A percentile compares a stretch with the other conserved stretches of the same genome.
These are phyloP conservation scores for Suillus alpinus DNA, from an alignment of 768 basidiomycete genomes.

Conservation along the genomic window DNA sequence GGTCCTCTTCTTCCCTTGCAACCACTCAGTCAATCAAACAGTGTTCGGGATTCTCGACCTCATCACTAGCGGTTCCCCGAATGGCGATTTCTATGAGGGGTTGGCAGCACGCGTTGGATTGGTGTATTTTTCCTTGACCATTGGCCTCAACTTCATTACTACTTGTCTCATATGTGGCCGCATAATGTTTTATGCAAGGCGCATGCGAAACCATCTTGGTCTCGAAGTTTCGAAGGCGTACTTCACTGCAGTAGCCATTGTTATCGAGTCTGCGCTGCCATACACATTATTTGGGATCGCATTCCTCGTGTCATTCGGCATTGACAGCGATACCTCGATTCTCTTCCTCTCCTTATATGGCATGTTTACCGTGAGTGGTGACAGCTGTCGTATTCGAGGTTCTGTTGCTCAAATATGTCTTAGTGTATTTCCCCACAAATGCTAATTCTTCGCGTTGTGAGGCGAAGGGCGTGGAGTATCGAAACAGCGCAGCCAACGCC, in stretches of 20 bases:
- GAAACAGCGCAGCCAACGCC: neutral
- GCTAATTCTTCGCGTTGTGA: slow-evolving; percentile 13
- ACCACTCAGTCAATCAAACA: neutral
- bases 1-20: neutral
- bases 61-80: slow-evolving; percentile 5
- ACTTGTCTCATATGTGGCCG: slow-evolving; percentile 14
- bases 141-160: slow-evolving; percentile 10
- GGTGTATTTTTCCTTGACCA: slow-evolving; percentile 10
- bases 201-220: slow-evolving; percentile 3
- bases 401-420: neutral
- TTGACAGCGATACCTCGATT: slow-evolving; percentile 8
- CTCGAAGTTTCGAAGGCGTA: neutral
- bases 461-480: slow-evolving; percentile 9
- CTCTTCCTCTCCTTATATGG: slow-evolving; percentile 14
- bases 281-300: slow-evolving; percentile 13
- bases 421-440: slow-evolving; percentile 17
- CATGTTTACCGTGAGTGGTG: slow-evolving; percentile 12
- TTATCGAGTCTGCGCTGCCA: slow-evolving; percentile 15
- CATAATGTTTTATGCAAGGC: slow-evolving; percentile 10
- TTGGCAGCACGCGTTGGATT: slow-evolving; percentile 11
- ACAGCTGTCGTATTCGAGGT: neutral
- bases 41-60: slow-evolving; percentile 11
- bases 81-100: slow-evolving; percentile 8
- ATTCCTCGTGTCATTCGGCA: slow-evolving; percentile 10
- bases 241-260: slow-evolving; percentile 4